Evolutionary conservation across 1,284 basidiomycete genomes (phyloP), one percentile per base, ranked within the genome.

Genomic region (Flammula alnicola): DNA sequence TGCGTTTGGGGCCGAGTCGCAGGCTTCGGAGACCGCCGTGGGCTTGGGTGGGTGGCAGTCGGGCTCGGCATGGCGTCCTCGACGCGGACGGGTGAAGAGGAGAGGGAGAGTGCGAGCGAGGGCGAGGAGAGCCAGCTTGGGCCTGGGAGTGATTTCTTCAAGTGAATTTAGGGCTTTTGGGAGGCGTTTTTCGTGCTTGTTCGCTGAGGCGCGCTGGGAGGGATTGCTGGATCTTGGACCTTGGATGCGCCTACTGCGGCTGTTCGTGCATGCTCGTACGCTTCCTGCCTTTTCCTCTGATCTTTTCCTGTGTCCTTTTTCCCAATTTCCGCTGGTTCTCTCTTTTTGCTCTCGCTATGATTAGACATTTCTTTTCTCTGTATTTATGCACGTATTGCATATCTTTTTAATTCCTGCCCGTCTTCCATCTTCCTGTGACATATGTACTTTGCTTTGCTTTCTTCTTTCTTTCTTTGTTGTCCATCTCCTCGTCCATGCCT

Each of bases 111-210:
- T 9, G 48, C 45, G 30, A 32, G 44, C 30, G 58, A 60, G 5
- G 58, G 47, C 0, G 57, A 62, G 31, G 58, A 52, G 42, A 57
- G 52, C 35, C 47, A 56, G 51, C 37, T 61, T 25, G 60, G 59
- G 3, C 61, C 61, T 49, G 61, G 61, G 26, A 62, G 61, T 42
- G 61, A 57, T 39, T 62, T 62, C 49, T 62, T 60, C 50, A 59
- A 54, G 46, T 42, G 20, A 16, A 7, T 10, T 17, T 23, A 23
- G 32, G 5, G 19, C 14, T 2, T 7, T 25, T 20, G 25, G 8
- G 22, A 16, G 20, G 12, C 14, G 8, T 8, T 10, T 4, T 30
- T n/a, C 26, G 26, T 7, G 27, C 20, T 8, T 5, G 14, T 42
- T 39, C 8, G 22, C 10, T n/a, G n/a, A n/a, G n/a, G n/a, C n/a